These are phyloP conservation scores for Agrocybe pediades DNA, from an alignment of 768 basidiomycete species.

Conservation along the genomic window DNA sequence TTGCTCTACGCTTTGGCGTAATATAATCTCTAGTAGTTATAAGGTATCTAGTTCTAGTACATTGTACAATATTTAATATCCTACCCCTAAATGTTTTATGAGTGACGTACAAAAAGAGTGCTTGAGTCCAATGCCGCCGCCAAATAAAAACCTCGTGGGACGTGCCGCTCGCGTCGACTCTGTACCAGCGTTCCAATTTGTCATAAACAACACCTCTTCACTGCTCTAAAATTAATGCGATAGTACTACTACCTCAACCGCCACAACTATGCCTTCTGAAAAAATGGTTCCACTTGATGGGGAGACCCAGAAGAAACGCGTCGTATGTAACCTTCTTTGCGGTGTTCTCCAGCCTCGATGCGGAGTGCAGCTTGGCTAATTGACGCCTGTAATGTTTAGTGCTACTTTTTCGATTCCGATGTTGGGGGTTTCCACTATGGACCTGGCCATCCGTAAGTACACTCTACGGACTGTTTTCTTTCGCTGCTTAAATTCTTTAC, in stretches of 20 bases:
- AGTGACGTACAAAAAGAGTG: slow-evolving; percentile 11
- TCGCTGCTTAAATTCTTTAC: slow-evolving; percentile 1
- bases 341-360: slow-evolving; percentile 5
- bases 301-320: slow-evolving; percentile 80
- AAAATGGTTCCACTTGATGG: slow-evolving; percentile 69
- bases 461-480: neutral
- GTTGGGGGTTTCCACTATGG: slow-evolving; percentile 99
- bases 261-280: slow-evolving; percentile 35
- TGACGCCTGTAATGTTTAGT: slow-evolving; percentile 46
- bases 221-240: slow-evolving; percentile 16
- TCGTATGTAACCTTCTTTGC: slow-evolving; percentile 55
- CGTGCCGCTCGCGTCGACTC: slow-evolving; percentile 9
- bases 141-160: slow-evolving; percentile 20
- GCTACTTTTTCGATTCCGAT: slow-evolving; percentile 99
- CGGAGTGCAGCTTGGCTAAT: slow-evolving; percentile 9
- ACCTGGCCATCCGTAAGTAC: slow-evolving; percentile 86
- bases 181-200: slow-evolving; percentile 9
- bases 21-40: neutral
- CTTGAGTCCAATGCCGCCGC: slow-evolving; percentile 17
- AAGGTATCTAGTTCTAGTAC: neutral
- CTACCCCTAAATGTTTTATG: neutral
- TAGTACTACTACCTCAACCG: slow-evolving; percentile 11
- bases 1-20: no score
- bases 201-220: slow-evolving; percentile 9
- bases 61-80: neutral